Conservation (phyloP, 164 flowering plant species). For the Liquidambar formosana region DNA sequence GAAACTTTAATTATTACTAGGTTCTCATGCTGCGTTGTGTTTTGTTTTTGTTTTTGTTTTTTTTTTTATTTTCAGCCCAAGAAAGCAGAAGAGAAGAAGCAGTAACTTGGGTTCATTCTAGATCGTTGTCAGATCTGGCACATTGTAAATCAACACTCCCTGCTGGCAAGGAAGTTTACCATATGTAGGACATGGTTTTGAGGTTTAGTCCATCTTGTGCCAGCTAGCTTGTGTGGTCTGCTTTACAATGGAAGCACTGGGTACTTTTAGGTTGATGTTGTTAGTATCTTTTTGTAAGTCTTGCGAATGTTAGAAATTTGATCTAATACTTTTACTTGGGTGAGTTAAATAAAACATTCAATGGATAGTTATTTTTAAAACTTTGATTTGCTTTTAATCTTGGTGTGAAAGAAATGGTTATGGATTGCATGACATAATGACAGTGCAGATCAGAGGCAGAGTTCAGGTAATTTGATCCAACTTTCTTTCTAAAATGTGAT, state of each 20-base stretch:
- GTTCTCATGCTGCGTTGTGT: not conserved
- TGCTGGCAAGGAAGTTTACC: not conserved
- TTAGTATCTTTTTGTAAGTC: not conserved
- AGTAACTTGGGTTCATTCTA: slow-evolving; percentile 19
- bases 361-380: no score
- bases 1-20: not conserved
- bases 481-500: no score
- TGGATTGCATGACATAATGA: no score
- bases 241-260: not conserved
- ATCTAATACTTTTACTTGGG: no score
- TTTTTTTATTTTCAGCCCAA: slow-evolving; percentile 44
- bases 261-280: not conserved
- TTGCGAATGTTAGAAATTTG: not conserved
- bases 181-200: not conserved
- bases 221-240: not conserved
- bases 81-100: slow-evolving; percentile 66
- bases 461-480: no score
- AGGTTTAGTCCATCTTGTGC: not conserved
- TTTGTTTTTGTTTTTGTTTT: not conserved
- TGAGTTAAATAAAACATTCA: no score
- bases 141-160: not conserved
- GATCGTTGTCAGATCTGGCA: not conserved
- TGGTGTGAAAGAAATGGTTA: no score
- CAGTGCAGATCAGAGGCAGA: no score
- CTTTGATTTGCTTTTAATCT: no score